These are phyloP conservation scores for Phytophthora cryptogea DNA, from an alignment of 352 stramenopile species.

Conservation along the genomic window DNA sequence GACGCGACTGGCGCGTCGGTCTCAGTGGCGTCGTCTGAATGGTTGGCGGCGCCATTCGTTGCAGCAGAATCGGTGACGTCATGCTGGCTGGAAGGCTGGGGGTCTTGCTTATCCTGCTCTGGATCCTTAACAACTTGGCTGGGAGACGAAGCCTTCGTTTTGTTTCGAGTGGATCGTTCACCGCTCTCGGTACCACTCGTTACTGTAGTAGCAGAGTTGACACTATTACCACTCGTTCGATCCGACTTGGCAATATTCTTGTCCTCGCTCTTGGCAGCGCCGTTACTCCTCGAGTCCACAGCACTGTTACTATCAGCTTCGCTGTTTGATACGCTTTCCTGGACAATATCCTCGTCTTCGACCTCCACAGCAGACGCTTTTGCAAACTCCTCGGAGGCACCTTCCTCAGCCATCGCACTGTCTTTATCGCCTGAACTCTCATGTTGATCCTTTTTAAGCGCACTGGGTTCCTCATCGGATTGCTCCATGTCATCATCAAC, in stretches of 20 bases:
- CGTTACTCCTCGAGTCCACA: slow-evolving; percentile 5
- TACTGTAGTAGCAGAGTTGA: slow-evolving; percentile 2
- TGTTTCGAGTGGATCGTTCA: not conserved
- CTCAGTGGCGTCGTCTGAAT: slow-evolving; percentile 1
- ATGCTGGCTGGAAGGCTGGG: not conserved
- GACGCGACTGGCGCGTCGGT: slow-evolving; percentile 1
- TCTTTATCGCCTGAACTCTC: not conserved
- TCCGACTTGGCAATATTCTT: slow-evolving; percentile 1
- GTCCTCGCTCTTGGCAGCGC: slow-evolving; percentile 5
- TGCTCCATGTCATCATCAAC: slow-evolving; percentile 22
- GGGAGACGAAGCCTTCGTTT: slow-evolving; percentile 13
- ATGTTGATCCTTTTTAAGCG: slow-evolving; percentile 1
- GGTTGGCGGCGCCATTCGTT: slow-evolving; percentile 5
- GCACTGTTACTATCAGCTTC: slow-evolving; percentile 1
- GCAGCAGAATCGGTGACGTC: not conserved
- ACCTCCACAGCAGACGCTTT: slow-evolving; percentile 14
- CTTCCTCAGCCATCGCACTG: not conserved
- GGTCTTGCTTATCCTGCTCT: slow-evolving; percentile 18
- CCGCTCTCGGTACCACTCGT: not conserved
- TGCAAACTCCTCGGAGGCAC: not conserved
- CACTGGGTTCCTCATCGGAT: slow-evolving; percentile 3
- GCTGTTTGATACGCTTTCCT: slow-evolving; percentile 19
- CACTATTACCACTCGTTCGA: not conserved
- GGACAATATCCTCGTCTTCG: slow-evolving; percentile 22
- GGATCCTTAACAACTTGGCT: slow-evolving; percentile 6